phyloP scores from a whole-genome alignment of 495 filamentous ascomycete genomes.

The Talaromyces stipitatus region DNA sequence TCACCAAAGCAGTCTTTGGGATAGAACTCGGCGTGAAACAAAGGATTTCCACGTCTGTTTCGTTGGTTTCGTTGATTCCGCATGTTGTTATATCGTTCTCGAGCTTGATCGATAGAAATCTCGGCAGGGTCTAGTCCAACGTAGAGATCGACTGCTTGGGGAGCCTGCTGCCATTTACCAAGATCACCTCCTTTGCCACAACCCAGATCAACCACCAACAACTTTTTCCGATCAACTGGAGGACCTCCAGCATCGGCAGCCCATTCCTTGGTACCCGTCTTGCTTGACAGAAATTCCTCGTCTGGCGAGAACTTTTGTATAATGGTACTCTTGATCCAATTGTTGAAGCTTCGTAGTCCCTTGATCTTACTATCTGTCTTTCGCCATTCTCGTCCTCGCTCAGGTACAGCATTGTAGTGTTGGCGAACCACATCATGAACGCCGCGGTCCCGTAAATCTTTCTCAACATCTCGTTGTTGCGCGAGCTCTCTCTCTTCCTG shows the following conservation, averaged over 20 bases:
- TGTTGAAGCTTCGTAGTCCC: conserved; percentile 90
- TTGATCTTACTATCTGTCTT: conserved; percentile 90
- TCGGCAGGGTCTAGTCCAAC: conserved; percentile 91
- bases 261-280: conserved; percentile 33
- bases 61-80: conserved; percentile 45
- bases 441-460: conserved; percentile 39
- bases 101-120: conserved; percentile 81
- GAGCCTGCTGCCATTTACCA: conserved; percentile 88
- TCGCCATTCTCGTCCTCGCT: conserved; percentile 85
- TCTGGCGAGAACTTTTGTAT: conserved; percentile 94
- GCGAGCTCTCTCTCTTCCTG: conserved; percentile 59
- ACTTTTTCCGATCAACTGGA: conserved; percentile 35
- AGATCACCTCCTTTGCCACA: conserved; percentile 96
- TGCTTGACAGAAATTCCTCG: conserved; percentile 52
- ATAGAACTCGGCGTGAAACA: conserved; percentile 79
- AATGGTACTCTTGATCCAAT: conserved; percentile 94
- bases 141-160: conserved; percentile 77
- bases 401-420: conserved; percentile 92
- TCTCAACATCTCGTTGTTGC: conserved; percentile 43
- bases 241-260: conserved; percentile 46
- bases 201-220: conserved; percentile 85
- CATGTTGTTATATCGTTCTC: conserved; percentile 75
- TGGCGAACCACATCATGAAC: conserved; percentile 81
- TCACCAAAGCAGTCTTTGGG: conserved; percentile 86
- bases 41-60: conserved; percentile 48